Evolutionary conservation across 1,284 basidiomycete genomes (phyloP), one percentile per base, ranked within the genome.

Genomic region (Cutaneotrichosporon cavernicola): DNA sequence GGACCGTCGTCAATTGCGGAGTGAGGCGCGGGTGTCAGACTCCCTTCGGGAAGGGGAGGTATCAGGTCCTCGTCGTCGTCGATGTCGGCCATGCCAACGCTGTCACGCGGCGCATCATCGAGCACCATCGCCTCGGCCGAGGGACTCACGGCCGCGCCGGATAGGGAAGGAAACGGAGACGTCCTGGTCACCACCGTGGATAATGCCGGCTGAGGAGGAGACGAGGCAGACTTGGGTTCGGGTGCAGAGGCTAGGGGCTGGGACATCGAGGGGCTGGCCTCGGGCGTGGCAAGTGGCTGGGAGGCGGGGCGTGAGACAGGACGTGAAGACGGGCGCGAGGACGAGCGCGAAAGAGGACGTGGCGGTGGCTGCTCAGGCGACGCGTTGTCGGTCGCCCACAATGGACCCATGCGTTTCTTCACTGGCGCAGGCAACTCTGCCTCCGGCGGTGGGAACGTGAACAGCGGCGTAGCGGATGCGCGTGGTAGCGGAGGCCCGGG

Each of bases 371-470:
- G 8, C 22, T 21, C 55, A 6, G 38, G 55, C 26, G 55, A 56
- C 38, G 22, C 6, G 26, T 56, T 56, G 22, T 40, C 55, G 8
- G 55, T 56, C 8, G 22, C 55, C 55, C 55, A 56, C 16, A 13
- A 38, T 8, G 55, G 55, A 14, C 36, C 21, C 5, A 13, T 36
- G 38, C 36, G 55, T 9, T 9, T 46, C 18, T 16, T 46, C 16
- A 18, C 43, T 18, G 43, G 8, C 18, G 18, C 43, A 30, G 51
- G 31, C 22, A 22, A 26, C 22, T 26, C 30, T 22, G 13, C 9
- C 18, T 26, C 22, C 6, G 49, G 22, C 30, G 30, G 30, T 30
- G 43, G 43, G 5, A 18, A n/a, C 16, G 16, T 46, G 16, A 18
- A 52, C 55, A 30, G 21, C 21, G 55, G 34, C 9, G 56, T 34